Evolutionary conservation across 1,284 basidiomycete species (phyloP), one percentile per base, ranked within the genome.

Genomic region (Ganoderma lingzhi): DNA sequence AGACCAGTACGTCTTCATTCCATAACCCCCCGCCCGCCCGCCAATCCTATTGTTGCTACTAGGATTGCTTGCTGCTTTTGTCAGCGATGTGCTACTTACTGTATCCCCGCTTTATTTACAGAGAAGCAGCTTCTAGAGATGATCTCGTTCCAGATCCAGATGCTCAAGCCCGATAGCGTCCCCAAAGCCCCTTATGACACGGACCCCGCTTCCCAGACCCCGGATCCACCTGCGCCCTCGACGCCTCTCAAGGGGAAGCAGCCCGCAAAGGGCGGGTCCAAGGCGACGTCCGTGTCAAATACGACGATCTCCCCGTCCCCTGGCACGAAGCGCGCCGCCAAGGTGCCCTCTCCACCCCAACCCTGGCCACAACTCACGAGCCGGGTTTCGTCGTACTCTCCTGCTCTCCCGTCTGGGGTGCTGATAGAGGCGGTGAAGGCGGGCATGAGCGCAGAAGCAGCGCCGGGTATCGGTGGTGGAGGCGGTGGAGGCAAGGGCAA

Each of bases 111-210:
- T 19, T 65, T 39, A 59, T 62, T 30, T 39, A 63, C 80, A 96
- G 95, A 97, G 82, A 94, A 96, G 79, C 90, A 94, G 74, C 84
- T 97, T 2, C 85, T 96, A 68, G 90, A 93, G 79, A 86, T 89
- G 77, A 88, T 97, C 74, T 89, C 92, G 23, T 82, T 87, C 68
- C 90, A 93, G 76, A 92, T 97, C 70, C 94, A 95, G 76, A 82
- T 84, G 63, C 78, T 87, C 71, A 93, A 95, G 79, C 92, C 93
- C 0, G 89, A 91, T 69, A 88, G 87, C 72, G 81, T 90, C 32
- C 94, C 93, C 41, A 86, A 85, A 69, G 85, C 88, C n/a, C 92
- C 92, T 0, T 93, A 89, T 76, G 81, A 79, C 60, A 72, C 78
- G 2, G 71, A 81, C 0, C 66, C 80, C 0, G 74, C 78, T 37